Percentiles rank a stretch among this genome's conserved stretches.
These are phyloP conservation scores for Citrullus mucosospermus DNA, from an alignment of 306 rosid genomes.

Conservation along the genomic window DNA sequence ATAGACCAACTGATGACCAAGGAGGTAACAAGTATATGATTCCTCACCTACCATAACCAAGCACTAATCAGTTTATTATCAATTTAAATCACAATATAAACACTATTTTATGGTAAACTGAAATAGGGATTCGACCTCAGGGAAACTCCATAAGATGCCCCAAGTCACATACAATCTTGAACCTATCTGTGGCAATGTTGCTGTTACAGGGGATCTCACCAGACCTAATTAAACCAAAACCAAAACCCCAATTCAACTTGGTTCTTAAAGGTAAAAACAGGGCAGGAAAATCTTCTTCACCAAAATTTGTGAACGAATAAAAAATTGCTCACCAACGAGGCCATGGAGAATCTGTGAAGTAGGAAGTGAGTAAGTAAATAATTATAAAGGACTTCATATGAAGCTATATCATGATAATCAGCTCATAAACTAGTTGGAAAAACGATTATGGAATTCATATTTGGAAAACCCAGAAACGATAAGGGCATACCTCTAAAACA, in stretches of 20 bases:
- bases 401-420: not conserved
- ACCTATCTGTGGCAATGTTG: slow-evolving; percentile 73
- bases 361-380: not conserved
- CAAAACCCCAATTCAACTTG: not conserved
- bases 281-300: not conserved
- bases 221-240: slow-evolving; percentile 31
- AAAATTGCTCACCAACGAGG: slow-evolving; percentile 56
- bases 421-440: not conserved
- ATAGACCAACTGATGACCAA: slow-evolving; percentile 68
- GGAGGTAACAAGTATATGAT: slow-evolving; percentile 50
- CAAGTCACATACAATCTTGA: slow-evolving; percentile 67
- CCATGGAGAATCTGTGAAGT: slow-evolving; percentile 66
- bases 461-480: not conserved
- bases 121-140: slow-evolving; percentile 39
- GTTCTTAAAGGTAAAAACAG: not conserved
- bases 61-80: not conserved
- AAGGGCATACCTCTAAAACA: slow-evolving; percentile 38
- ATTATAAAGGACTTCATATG: not conserved
- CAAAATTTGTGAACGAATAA: not conserved
- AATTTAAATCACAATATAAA: not conserved
- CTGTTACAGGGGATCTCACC: slow-evolving; percentile 73
- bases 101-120: not conserved
- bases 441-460: too few relatives aligned
- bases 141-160: slow-evolving; percentile 84
- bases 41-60: slow-evolving; percentile 31